Evolutionary conservation across 495 filamentous ascomycete species (phyloP).

Genomic region (Podospora didyma): DNA sequence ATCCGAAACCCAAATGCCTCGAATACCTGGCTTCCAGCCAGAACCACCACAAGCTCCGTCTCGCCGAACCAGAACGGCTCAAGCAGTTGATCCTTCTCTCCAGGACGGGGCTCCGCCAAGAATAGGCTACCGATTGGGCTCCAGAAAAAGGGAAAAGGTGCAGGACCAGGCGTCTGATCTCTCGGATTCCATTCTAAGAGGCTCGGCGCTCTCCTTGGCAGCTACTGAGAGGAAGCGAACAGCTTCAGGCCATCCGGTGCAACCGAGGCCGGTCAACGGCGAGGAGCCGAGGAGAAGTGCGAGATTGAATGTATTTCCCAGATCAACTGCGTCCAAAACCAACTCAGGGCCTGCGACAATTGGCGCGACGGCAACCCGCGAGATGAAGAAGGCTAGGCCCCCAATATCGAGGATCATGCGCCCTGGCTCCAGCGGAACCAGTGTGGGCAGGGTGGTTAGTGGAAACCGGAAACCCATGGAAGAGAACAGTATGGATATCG

Average conservation of each 20-base stretch:
- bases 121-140: constrained; percentile 51
- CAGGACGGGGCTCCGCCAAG: constrained; percentile 58
- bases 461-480: constrained; percentile 72
- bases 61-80: constrained; percentile 57
- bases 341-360: constrained; percentile 57
- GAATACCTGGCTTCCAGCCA: constrained; percentile 17
- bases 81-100: constrained; percentile 47
- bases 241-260: constrained; percentile 73
- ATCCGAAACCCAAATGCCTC: constrained; percentile 32
- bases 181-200: constrained; percentile 14
- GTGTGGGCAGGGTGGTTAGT: constrained; percentile 79
- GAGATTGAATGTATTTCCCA: constrained; percentile 62
- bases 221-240: constrained; percentile 72
- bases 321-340: constrained; percentile 47
- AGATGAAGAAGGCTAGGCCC: constrained; percentile 74
- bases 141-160: constrained; percentile 43
- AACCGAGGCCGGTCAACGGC: constrained; percentile 49
- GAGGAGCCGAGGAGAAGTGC: constrained; percentile 75
- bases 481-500: constrained; percentile 60
- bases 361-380: constrained; percentile 58
- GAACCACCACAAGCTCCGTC: constrained; percentile 68
- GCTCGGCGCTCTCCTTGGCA: constrained; percentile 25
- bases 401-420: constrained; percentile 51
- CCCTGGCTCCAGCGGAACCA: constrained; percentile 53
- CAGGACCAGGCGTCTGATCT: constrained; percentile 27